These are phyloP conservation scores for Russula foetens DNA, from an alignment of 768 basidiomycete genomes.

Conservation along the genomic window DNA sequence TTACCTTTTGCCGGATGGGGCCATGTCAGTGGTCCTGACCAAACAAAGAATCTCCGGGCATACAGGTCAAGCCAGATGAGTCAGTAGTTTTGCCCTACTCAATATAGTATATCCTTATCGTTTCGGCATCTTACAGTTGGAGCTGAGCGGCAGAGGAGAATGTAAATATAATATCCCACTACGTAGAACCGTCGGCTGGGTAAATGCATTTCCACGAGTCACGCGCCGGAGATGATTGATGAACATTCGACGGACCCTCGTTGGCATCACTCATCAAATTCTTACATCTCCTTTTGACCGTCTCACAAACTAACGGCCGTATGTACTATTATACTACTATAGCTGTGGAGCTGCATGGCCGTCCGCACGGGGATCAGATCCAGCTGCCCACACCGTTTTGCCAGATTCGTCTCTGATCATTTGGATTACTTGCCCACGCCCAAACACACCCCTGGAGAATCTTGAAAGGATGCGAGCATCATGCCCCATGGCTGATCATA, in stretches of 20 bases:
- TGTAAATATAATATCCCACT: too few relatives aligned
- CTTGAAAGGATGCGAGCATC: conserved; percentile 58
- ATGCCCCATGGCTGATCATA: conserved; percentile 75
- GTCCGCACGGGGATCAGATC: conserved; percentile 83
- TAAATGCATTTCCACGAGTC: neutral
- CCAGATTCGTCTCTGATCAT: conserved; percentile 59
- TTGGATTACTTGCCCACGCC: conserved; percentile 88
- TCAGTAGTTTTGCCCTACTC: conserved; percentile 18
- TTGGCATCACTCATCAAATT: neutral
- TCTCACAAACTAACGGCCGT: neutral
- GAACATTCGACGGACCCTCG: too few relatives aligned
- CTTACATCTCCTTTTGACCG: neutral
- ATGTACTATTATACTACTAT: too few relatives aligned
- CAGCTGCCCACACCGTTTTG: conserved; percentile 86
- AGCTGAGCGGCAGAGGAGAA: conserved; percentile 55
- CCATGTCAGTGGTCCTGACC: conserved; percentile 67
- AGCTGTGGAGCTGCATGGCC: conserved; percentile 86
- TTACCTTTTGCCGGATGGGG: conserved; percentile 94
- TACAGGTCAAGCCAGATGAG: conserved; percentile 47
- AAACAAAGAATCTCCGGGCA: conserved; percentile 73
- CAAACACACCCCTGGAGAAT: conserved; percentile 56
- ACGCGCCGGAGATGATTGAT: neutral
- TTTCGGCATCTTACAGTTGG: conserved; percentile 37
- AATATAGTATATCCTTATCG: neutral
- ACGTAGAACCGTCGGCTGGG: too few relatives aligned